Percentiles rank a stretch among this genome's conserved stretches.
Conservation (phyloP, 805 yeast genomes). For the Sungouiella blattae region DNA sequence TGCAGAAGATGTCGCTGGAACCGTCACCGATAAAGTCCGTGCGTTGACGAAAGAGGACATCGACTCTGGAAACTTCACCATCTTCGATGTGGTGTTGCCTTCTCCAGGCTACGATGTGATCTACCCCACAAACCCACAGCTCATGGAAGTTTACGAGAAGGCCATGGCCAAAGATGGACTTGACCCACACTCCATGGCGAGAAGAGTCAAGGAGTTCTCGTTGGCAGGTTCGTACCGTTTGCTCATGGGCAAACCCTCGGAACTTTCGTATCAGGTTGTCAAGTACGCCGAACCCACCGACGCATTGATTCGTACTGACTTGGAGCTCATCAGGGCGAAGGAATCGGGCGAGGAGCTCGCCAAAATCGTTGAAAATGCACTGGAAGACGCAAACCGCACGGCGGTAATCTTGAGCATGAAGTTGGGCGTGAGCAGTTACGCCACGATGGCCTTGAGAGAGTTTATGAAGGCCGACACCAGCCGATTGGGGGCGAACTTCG, state of each 20-base stretch:
- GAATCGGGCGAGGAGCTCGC: slow-evolving; percentile 26
- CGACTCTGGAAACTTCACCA: slow-evolving; percentile 51
- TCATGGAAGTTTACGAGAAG: slow-evolving; percentile 60
- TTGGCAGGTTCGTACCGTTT: slow-evolving; percentile 86
- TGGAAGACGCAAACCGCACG: slow-evolving; percentile 33
- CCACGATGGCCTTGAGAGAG: slow-evolving; percentile 96
- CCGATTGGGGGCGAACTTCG: slow-evolving; percentile 5
- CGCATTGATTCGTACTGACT: slow-evolving; percentile 76
- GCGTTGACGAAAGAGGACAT: slow-evolving; percentile 74
- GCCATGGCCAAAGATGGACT: slow-evolving; percentile 78
- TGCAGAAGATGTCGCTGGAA: slow-evolving; percentile 67
- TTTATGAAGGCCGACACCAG: slow-evolving; percentile 64
- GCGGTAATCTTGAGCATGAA: slow-evolving; percentile 78
- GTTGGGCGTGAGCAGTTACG: slow-evolving; percentile 84
- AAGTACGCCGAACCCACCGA: slow-evolving; percentile 62
- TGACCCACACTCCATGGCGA: slow-evolving; percentile 80
- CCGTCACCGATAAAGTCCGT: slow-evolving; percentile 61
- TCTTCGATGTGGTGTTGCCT: slow-evolving; percentile 89
- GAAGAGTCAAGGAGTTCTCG: slow-evolving; percentile 85
- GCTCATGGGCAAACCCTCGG: slow-evolving; percentile 61
- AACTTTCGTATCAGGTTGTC: slow-evolving; percentile 59
- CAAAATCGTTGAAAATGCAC: slow-evolving; percentile 16
- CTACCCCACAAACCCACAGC: slow-evolving; percentile 69
- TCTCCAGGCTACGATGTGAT: slow-evolving; percentile 92
- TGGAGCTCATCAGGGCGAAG: slow-evolving; percentile 39